Conservation (phyloP, 2,329 filamentous ascomycete genomes). For the Botrytis galanthina region DNA sequence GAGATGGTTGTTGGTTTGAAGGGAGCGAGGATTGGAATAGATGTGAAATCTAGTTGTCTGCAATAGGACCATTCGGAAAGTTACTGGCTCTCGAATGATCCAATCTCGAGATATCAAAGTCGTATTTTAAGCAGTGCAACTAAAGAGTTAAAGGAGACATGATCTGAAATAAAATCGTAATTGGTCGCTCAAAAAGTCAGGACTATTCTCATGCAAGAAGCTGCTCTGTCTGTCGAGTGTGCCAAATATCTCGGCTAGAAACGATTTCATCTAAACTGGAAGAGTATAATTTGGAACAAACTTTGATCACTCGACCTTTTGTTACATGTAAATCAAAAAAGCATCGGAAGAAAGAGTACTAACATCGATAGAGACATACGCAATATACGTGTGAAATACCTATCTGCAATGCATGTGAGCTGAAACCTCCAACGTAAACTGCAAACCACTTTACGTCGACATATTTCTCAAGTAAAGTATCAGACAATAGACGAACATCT, state of each 20-base stretch:
- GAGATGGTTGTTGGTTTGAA: background rate
- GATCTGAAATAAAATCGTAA: background rate
- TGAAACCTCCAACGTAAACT: background rate
- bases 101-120: background rate
- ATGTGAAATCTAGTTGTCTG: background rate
- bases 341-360: background rate
- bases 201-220: background rate
- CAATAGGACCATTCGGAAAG: background rate
- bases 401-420: background rate
- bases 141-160: background rate
- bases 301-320: background rate
- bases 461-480: background rate
- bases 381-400: background rate
- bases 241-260: background rate
- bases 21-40: background rate
- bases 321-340: background rate
- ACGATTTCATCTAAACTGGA: background rate
- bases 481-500: background rate
- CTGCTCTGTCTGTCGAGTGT: background rate
- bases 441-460: background rate
- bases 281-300: background rate
- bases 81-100: background rate
- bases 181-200: background rate
- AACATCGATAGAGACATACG: background rate
- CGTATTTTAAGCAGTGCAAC: background rate